These are phyloP conservation scores for Neocucurbitaria cava DNA, from an alignment of 2,329 filamentous ascomycete genomes.

Conservation along the genomic window DNA sequence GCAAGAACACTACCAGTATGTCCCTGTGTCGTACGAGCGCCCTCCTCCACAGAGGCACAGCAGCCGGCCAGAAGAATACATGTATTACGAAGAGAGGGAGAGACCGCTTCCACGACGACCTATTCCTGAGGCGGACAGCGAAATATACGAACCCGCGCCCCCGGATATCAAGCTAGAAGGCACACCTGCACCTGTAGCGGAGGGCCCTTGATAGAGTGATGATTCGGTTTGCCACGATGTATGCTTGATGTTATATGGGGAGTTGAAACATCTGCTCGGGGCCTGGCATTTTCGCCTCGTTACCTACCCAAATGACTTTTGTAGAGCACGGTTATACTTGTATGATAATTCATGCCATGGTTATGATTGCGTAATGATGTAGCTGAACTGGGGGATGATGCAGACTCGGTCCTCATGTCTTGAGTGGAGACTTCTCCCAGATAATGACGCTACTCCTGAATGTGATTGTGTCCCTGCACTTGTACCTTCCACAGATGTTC, in stretches of 20 bases:
- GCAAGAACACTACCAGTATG: slow-evolving; percentile 37
- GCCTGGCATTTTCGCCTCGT: not conserved
- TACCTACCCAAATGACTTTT: not conserved
- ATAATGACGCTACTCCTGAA: no score
- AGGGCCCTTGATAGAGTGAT: slow-evolving; percentile 7
- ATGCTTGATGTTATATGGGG: not conserved
- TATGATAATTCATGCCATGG: not conserved
- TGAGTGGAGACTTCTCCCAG: no score
- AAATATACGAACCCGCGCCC: slow-evolving; percentile 33
- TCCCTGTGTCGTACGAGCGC: slow-evolving; percentile 38
- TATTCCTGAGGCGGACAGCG: slow-evolving; percentile 25
- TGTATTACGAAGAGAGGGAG: slow-evolving; percentile 44
- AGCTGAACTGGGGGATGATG: not conserved
- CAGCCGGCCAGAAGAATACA: slow-evolving; percentile 32
- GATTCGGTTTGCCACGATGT: no score
- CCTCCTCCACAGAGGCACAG: slow-evolving; percentile 34
- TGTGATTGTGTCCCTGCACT: no score
- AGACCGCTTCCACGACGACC: slow-evolving; percentile 26
- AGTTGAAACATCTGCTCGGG: not conserved
- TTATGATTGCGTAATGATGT: not conserved
- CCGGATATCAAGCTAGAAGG: slow-evolving; percentile 37
- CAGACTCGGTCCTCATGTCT: no score
- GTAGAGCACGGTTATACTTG: not conserved
- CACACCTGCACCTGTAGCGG: slow-evolving; percentile 21
- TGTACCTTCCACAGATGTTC: no score